Percentiles rank a stretch among this genome's conserved stretches.
Conservation (phyloP, 2,329 filamentous ascomycete species). For the Bimuria novae-zelandiae region DNA sequence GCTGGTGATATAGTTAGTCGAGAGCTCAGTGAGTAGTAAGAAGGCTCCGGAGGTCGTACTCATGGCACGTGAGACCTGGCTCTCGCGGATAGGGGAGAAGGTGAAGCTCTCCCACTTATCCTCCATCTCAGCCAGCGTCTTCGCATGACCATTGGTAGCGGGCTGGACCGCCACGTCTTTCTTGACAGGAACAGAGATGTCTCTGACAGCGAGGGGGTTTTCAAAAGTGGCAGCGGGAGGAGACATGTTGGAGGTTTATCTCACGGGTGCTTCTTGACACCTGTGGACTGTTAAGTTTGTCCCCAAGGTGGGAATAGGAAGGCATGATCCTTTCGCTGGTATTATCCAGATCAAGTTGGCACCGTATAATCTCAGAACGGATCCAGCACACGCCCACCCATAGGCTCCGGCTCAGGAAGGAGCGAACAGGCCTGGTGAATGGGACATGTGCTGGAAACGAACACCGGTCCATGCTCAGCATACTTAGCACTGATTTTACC, state of each 20-base stretch:
- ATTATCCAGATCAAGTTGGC: constrained; percentile 98
- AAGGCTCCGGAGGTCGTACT: constrained; percentile 48
- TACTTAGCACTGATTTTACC: constrained; percentile 47
- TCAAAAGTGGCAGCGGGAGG: constrained; percentile 71
- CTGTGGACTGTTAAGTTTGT: constrained; percentile 38
- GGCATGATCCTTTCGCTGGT: constrained; percentile 99
- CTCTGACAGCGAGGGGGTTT: constrained; percentile 40
- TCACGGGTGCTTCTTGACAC: constrained; percentile 37
- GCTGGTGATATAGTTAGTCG: constrained; percentile 37
- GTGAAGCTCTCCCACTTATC: constrained; percentile 81
- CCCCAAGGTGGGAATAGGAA: constrained; percentile 51
- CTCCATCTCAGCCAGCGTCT: constrained; percentile 67
- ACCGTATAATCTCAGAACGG: constrained; percentile 88
- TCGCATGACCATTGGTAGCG: constrained; percentile 52
- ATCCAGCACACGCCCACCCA: constrained; percentile 23
- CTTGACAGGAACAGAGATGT: constrained; percentile 44
- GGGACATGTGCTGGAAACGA: constrained; percentile 29
- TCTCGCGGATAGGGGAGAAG: constrained; percentile 88
- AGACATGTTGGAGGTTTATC: constrained; percentile 63
- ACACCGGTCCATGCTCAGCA: constrained; percentile 51
- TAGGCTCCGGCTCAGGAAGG: background rate
- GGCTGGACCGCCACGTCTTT: constrained; percentile 54
- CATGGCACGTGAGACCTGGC: constrained; percentile 91
- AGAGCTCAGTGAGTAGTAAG: background rate
- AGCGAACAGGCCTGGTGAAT: constrained; percentile 7